Percentiles rank a stretch among this genome's conserved stretches.
These are phyloP conservation scores for Scleroderma bovista DNA, from an alignment of 768 basidiomycete species.

Conservation along the genomic window DNA sequence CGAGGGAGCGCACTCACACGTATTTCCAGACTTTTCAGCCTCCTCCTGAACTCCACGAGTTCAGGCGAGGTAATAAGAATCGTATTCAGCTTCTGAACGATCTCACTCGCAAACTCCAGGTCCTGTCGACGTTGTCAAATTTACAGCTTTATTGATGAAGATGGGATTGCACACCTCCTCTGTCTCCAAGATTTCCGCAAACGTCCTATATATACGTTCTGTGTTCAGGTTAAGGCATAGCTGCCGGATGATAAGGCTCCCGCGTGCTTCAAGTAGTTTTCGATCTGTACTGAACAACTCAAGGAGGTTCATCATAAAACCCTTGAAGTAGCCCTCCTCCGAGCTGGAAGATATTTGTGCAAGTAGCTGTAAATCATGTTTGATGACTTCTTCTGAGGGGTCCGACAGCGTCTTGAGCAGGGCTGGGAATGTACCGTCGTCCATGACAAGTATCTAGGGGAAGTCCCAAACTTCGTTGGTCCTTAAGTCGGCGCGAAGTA, in stretches of 20 bases:
- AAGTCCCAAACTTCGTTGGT: not conserved
- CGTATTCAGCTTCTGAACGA: conserved; percentile 95
- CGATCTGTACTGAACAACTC: conserved; percentile 95
- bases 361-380: conserved; percentile 90
- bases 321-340: conserved; percentile 92
- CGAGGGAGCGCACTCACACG: conserved; percentile 48
- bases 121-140: conserved; percentile 47
- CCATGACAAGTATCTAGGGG: conserved; percentile 83
- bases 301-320: conserved; percentile 92
- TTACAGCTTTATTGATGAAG: not conserved
- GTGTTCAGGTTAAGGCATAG: conserved; percentile 91
- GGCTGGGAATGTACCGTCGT: conserved; percentile 95
- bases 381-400: conserved; percentile 96
- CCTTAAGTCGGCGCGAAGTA: not conserved
- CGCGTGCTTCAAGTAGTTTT: conserved; percentile 81
- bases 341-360: conserved; percentile 96
- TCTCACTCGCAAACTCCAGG: conserved; percentile 94
- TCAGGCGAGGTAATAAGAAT: conserved; percentile 97
- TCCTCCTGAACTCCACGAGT: conserved; percentile 87
- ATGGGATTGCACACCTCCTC: conserved; percentile 66
- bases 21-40: conserved; percentile 89
- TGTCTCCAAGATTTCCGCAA: conserved; percentile 96
- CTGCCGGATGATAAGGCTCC: conserved; percentile 93
- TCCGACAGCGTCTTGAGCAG: conserved; percentile 94
- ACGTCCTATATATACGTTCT: conserved; percentile 90